Percentiles rank a stretch among this genome's conserved stretches.
Conservation (phyloP, 1,284 basidiomycete species). For the Dichomitus squalens region DNA sequence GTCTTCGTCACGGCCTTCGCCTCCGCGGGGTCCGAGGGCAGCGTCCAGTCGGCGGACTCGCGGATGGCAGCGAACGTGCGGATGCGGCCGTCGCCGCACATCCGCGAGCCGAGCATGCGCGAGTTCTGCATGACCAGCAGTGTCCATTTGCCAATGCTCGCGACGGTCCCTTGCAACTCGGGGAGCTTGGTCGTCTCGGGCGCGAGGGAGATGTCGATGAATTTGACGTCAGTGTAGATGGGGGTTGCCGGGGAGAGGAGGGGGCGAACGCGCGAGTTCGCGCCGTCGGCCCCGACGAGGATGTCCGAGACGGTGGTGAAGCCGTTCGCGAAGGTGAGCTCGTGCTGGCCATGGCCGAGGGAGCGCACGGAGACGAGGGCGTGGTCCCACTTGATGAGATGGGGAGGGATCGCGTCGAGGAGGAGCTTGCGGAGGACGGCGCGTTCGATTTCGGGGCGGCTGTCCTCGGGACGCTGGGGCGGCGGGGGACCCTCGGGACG, state of each 20-base stretch:
- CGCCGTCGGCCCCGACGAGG: slow-evolving; percentile 51
- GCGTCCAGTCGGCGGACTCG: slow-evolving; percentile 4
- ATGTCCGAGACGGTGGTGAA: slow-evolving; percentile 15
- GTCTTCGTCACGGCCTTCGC: slow-evolving; percentile 3
- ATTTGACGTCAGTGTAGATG: slow-evolving; percentile 8
- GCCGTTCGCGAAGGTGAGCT: slow-evolving; percentile 15
- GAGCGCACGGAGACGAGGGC: slow-evolving; percentile 3
- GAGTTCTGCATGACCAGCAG: slow-evolving; percentile 1
- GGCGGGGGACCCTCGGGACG: not conserved
- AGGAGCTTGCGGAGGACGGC: slow-evolving; percentile 12
- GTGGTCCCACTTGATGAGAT: slow-evolving; percentile 15
- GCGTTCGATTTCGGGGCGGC: slow-evolving; percentile 18
- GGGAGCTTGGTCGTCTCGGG: not conserved
- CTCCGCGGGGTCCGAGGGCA: slow-evolving; percentile 8
- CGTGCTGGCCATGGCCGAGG: slow-evolving; percentile 9
- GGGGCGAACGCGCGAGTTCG: slow-evolving; percentile 43
- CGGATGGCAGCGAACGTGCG: slow-evolving; percentile 10
- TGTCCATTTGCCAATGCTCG: slow-evolving; percentile 6
- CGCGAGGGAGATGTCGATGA: slow-evolving; percentile 8
- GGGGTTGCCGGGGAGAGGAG: slow-evolving; percentile 23
- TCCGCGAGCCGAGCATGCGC: slow-evolving; percentile 4
- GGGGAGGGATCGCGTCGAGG: slow-evolving; percentile 11
- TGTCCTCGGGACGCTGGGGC: not conserved
- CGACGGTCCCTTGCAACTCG: slow-evolving; percentile 7
- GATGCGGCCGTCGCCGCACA: slow-evolving; percentile 8